Evolutionary conservation across 352 stramenopile genomes (phyloP), one percentile per base, ranked within the genome.

Genomic region (Pseudoperonospora humuli): DNA sequence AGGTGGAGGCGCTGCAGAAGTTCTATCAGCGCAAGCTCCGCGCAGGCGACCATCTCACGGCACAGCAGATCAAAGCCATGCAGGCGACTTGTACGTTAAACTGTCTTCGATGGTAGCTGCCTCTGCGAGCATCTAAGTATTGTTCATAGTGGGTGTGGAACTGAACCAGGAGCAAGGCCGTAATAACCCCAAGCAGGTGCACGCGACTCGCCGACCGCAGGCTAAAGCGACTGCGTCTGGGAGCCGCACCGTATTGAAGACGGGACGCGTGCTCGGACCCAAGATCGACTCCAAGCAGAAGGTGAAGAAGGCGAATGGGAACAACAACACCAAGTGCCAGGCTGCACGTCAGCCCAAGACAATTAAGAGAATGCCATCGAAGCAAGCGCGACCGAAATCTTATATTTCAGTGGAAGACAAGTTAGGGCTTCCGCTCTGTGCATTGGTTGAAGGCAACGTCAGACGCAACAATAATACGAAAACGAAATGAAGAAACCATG

Each of bases 1-100:
- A 93, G 57, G 72, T 78, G 41, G 77, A 91, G 53, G 81, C 81
- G 23, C 61, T 93, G 67, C 75, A 68, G 47, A 93, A 93, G 53
- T 93, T 93, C 41, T 74, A 84, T 44, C 65, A 84, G 60, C 72
- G 81, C 48, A 93, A 93, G 53, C 45, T 83, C 19, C 61, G 45
- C 15, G 48, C 57, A 5, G 65, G 67, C 31, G 64, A 67, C 45
- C 47, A 70, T 26, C 56, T 78, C 33, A 67, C 69, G 47, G 41
- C 68, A 18, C 45, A 63, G 41, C 73, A 87, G 54, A 60, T 76
- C 21, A 32, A 70, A 27, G 61, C 62, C 21, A 57, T 83, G 38
- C 54, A 82, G 40, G 45, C 50, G 6, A 64, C 54, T n/a, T 42
- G 73, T 86, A 41, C 24, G 56, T 54, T 20, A 3, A 29, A 29